Evolutionary conservation across 495 filamentous ascomycete species (phyloP).

Genomic region (Aspergillus avenaceus): DNA sequence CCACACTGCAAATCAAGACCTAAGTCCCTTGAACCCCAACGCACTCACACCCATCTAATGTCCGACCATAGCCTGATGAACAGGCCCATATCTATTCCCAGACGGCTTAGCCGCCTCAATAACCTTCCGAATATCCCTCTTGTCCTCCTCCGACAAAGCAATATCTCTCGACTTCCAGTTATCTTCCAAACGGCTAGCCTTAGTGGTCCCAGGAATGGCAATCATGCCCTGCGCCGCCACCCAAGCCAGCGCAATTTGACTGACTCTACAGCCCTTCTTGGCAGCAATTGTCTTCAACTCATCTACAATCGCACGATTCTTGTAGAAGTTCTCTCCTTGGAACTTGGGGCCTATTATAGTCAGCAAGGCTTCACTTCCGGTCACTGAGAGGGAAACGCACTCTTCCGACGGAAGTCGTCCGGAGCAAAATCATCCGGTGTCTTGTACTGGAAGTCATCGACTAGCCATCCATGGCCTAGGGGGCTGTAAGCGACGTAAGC

Average conservation of each 20-base stretch:
- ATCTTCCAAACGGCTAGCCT: slow-evolving; percentile 33
- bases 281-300: slow-evolving; percentile 39
- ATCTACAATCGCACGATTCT: slow-evolving; percentile 41
- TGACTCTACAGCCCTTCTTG: slow-evolving; percentile 32
- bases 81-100: slow-evolving; percentile 29
- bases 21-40: no score
- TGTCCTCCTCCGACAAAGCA: slow-evolving; percentile 31
- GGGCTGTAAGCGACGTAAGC: slow-evolving; percentile 45
- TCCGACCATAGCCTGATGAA: slow-evolving; percentile 36
- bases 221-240: slow-evolving; percentile 44
- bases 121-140: slow-evolving; percentile 31
- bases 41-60: no score
- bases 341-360: slow-evolving; percentile 37
- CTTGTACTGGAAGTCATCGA: slow-evolving; percentile 40
- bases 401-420: slow-evolving; percentile 36
- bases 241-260: slow-evolving; percentile 45
- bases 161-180: slow-evolving; percentile 41
- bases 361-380: not conserved
- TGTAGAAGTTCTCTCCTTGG: slow-evolving; percentile 49
- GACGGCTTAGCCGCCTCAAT: slow-evolving; percentile 38
- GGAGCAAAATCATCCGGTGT: slow-evolving; percentile 41
- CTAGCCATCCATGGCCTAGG: slow-evolving; percentile 44
- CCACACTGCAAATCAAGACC: no score
- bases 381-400: slow-evolving; percentile 14
- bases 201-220: slow-evolving; percentile 47